phyloP scores from a whole-genome alignment of 176 grass and related monocot genomes.

The Tuctoria greenei region DNA sequence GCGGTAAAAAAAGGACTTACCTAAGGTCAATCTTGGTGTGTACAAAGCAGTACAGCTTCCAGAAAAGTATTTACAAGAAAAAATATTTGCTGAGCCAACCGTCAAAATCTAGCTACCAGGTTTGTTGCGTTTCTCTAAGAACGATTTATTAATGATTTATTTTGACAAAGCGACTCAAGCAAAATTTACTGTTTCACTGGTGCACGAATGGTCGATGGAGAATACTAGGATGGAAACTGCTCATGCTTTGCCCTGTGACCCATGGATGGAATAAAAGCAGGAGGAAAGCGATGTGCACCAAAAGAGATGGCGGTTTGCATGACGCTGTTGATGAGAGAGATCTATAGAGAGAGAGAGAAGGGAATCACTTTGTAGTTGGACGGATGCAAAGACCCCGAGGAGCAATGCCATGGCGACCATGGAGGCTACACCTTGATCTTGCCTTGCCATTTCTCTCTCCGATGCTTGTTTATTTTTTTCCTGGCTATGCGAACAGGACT shows the following conservation, averaged over 20 bases:
- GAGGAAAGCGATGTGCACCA: conserved; percentile 35
- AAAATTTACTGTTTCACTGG: conserved; percentile 29
- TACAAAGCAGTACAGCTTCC: background rate
- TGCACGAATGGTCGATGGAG: conserved; percentile 8
- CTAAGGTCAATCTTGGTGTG: background rate
- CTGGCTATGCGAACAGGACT: conserved; percentile 23
- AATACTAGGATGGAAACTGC: conserved; percentile 10
- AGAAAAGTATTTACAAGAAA: background rate
- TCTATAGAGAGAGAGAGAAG: conserved; percentile 8
- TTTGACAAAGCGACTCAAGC: background rate
- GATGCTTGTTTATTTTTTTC: background rate
- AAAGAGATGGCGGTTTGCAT: conserved; percentile 26
- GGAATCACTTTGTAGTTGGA: conserved; percentile 46
- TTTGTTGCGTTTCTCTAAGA: background rate
- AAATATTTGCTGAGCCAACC: background rate
- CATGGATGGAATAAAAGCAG: background rate
- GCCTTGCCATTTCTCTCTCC: conserved; percentile 39
- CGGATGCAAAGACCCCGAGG: conserved; percentile 42
- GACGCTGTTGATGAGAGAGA: conserved; percentile 23
- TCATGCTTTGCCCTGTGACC: conserved; percentile 11
- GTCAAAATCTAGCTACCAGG: background rate
- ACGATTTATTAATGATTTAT: no score
- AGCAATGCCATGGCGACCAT: conserved; percentile 56
- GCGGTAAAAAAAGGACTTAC: no score
- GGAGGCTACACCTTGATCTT: conserved; percentile 59